Percentiles rank a stretch among this genome's conserved stretches.
These are phyloP conservation scores for Cryptosporidium xiaoi DNA, from an alignment of 169 alveolate genomes.

Conservation along the genomic window DNA sequence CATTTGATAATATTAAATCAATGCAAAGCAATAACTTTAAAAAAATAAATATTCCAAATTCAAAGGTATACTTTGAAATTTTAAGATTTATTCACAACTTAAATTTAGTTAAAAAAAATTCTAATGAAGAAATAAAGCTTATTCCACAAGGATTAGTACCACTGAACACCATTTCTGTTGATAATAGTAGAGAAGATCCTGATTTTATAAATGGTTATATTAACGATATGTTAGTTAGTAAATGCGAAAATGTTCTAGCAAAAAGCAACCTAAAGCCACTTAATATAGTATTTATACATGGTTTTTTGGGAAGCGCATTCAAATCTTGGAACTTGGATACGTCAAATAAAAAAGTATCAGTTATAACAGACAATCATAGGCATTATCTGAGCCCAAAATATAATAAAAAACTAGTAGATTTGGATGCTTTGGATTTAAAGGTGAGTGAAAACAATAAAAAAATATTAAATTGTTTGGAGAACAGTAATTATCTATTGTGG, in stretches of 20 bases:
- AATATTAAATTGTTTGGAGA: background rate
- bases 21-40: background rate
- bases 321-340: constrained; percentile 66
- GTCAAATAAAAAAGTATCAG: constrained; percentile 32
- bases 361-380: background rate
- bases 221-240: background rate
- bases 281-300: constrained; percentile 62
- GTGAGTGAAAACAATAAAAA: background rate
- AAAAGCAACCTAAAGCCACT: background rate
- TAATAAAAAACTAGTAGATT: background rate
- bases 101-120: constrained; percentile 5
- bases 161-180: background rate
- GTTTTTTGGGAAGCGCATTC: constrained; percentile 69
- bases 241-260: too few species aligned
- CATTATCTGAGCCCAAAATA: background rate
- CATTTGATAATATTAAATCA: background rate
- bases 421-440: background rate
- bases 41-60: constrained; percentile 18
- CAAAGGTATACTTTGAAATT: constrained; percentile 51
- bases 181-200: background rate
- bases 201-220: background rate
- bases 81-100: constrained; percentile 42
- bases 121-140: background rate
- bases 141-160: constrained; percentile 42
- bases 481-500: constrained; percentile 43